phyloP scores from a whole-genome alignment of 139 green algal genomes.

The Coelastrella sp. region DNA sequence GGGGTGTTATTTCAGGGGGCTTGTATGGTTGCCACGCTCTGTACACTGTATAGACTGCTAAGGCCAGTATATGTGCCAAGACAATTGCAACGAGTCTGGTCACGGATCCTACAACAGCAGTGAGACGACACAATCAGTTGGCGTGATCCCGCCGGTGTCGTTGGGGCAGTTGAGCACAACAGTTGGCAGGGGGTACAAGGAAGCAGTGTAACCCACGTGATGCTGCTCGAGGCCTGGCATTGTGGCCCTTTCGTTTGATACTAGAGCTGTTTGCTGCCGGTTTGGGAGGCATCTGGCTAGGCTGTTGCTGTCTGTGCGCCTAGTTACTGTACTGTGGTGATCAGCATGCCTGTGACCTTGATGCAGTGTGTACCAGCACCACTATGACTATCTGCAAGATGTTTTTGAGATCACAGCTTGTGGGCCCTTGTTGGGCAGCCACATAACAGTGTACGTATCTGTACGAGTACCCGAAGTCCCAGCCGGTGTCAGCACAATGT shows the following conservation, averaged over 20 bases:
- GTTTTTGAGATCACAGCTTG: no score
- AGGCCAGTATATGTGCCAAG: neutral
- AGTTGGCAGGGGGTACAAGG: neutral
- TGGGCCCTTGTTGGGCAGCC: no score
- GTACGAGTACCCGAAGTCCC: no score
- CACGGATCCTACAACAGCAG: neutral
- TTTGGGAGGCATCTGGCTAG: neutral
- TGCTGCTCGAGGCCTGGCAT: neutral
- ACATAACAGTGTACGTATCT: no score
- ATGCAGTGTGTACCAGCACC: neutral
- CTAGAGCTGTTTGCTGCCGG: neutral
- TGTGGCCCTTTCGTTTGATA: neutral
- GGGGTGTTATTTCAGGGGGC: slow-evolving; percentile 46
- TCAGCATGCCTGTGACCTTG: neutral
- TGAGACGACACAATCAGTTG: neutral
- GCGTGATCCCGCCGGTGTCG: no score
- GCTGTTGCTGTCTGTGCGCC: neutral
- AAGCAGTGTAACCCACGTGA: neutral
- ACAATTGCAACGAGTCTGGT: neutral
- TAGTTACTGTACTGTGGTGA: neutral
- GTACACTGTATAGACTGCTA: neutral
- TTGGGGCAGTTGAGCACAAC: neutral
- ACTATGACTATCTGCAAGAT: no score
- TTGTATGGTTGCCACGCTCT: neutral
- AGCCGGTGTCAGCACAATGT: no score